Evolutionary conservation across 805 yeast genomes (phyloP).

Genomic region (Zygotorulaspora sp.): DNA sequence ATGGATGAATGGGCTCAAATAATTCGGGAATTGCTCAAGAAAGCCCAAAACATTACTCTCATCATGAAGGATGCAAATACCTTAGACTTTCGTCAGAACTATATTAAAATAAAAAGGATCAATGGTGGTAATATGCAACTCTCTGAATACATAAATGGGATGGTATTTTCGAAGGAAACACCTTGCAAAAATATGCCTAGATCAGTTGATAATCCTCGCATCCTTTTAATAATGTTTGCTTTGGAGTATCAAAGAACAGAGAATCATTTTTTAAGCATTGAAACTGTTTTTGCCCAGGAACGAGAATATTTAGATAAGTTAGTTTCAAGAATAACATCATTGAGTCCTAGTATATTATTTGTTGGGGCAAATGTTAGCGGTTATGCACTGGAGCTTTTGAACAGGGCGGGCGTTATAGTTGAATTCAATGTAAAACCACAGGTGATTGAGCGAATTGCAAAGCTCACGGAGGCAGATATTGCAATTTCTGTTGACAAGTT

Average conservation of each 20-base stretch:
- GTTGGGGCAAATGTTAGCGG: conserved; percentile 81
- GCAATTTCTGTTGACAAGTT: conserved; percentile 81
- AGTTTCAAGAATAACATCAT: conserved; percentile 68
- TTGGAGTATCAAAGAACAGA: conserved; percentile 75
- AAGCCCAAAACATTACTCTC: conserved; percentile 55
- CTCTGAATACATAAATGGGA: conserved; percentile 65
- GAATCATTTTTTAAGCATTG: conserved; percentile 74
- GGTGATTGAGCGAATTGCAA: conserved; percentile 71
- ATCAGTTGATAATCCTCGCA: conserved; percentile 59
- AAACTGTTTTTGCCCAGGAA: conserved; percentile 83
- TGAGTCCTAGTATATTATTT: conserved; percentile 74
- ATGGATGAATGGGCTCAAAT: conserved; percentile 55
- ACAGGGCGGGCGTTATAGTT: conserved; percentile 74
- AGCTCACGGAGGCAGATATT: conserved; percentile 79
- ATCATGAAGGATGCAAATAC: conserved; percentile 63
- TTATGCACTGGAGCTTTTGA: conserved; percentile 65
- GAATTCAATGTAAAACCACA: conserved; percentile 76
- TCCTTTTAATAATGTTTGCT: conserved; percentile 82
- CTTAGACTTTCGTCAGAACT: conserved; percentile 74
- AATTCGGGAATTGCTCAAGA: conserved; percentile 47
- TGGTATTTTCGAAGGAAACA: conserved; percentile 76
- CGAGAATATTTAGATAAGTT: conserved; percentile 75
- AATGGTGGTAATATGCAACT: conserved; percentile 67
- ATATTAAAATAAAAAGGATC: conserved; percentile 79
- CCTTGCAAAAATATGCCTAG: conserved; percentile 78